A percentile compares a stretch with the other conserved stretches of the same genome.
phyloP scores from a whole-genome alignment of 1,139 yeast genomes.

The Debaryomyces nepalensis region DNA sequence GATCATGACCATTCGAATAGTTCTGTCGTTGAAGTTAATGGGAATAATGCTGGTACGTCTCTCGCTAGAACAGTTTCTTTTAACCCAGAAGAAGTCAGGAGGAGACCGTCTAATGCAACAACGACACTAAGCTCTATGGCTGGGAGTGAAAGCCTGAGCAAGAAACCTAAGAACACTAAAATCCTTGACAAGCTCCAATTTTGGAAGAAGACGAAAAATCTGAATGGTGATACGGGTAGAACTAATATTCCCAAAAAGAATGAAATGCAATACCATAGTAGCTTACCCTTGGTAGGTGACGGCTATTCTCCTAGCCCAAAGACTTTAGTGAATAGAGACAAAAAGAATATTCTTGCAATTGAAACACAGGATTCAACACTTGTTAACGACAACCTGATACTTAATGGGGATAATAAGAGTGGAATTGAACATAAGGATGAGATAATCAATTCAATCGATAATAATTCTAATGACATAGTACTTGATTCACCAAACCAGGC shows the following conservation, averaged over 20 bases:
- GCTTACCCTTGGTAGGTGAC: neutral
- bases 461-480: neutral
- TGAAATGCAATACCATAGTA: neutral
- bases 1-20: neutral
- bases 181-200: constrained; percentile 44
- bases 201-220: constrained; percentile 39
- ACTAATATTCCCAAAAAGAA: neutral
- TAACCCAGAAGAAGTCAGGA: constrained; percentile 32
- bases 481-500: constrained; percentile 13
- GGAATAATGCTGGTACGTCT: constrained; percentile 22
- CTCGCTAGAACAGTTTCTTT: constrained; percentile 40
- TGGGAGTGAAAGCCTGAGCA: constrained; percentile 19
- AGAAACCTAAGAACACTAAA: constrained; percentile 28
- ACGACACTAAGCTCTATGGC: constrained; percentile 10
- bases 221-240: neutral
- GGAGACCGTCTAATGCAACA: constrained; percentile 22
- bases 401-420: neutral
- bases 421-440: constrained; percentile 2
- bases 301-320: constrained; percentile 5
- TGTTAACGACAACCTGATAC: constrained; percentile 3
- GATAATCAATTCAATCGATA: neutral
- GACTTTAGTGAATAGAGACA: neutral
- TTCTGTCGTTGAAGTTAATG: neutral
- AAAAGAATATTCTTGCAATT: neutral
- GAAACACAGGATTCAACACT: constrained; percentile 7